Evolutionary conservation across 1,284 basidiomycete genomes (phyloP).

Genomic region (Cryptococcus sp.): DNA sequence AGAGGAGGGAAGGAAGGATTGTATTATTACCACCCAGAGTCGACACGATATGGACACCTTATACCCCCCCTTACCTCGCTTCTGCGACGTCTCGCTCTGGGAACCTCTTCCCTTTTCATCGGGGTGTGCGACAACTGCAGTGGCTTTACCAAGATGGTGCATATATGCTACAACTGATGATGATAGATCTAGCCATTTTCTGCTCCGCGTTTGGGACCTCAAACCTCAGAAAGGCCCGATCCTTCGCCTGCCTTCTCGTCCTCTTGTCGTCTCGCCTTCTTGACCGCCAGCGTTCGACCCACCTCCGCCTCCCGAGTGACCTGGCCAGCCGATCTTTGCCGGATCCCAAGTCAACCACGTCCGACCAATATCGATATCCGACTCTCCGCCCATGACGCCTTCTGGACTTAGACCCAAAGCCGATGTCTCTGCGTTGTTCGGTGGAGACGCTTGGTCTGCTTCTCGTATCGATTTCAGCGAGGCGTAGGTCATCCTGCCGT

Average conservation of each 20-base stretch:
- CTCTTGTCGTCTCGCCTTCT: too few species aligned
- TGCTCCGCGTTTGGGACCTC: neutral
- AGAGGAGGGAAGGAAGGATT: too few species aligned
- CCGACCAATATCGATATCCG: neutral
- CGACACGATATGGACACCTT: neutral
- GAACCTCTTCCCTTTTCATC: too few species aligned
- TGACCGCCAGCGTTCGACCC: neutral
- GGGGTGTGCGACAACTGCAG: too few species aligned
- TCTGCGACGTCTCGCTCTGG: too few species aligned
- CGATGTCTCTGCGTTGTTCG: neutral
- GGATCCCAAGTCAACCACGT: constrained; percentile 6
- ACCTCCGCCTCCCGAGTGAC: neutral
- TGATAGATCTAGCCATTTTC: neutral
- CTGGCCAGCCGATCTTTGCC: constrained; percentile 3
- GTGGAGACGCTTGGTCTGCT: neutral
- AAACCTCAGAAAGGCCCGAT: neutral
- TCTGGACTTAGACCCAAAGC: constrained; percentile 6
- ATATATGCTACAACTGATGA: neutral
- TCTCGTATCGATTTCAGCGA: constrained; percentile 3
- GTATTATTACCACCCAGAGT: neutral
- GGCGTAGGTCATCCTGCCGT: constrained; percentile 1
- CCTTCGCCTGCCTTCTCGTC: neutral
- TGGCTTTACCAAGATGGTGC: too few species aligned
- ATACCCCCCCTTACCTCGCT: too few species aligned
- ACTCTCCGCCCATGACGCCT: neutral